A percentile compares a stretch with the other conserved stretches of the same genome.
phyloP scores from a whole-genome alignment of 345 rosid species.

The Mercurialis annua region DNA sequence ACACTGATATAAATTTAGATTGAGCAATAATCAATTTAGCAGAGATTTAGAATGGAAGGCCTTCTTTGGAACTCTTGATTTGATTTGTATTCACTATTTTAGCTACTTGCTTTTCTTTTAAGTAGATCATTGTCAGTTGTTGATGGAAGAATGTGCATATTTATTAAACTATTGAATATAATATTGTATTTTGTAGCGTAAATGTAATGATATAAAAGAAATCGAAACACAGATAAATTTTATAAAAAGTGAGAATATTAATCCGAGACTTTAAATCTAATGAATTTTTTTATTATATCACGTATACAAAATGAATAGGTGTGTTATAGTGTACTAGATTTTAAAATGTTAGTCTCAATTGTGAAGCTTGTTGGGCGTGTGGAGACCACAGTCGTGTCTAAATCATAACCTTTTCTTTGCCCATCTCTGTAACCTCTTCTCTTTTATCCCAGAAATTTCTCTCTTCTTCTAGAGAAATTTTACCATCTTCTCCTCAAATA shows the following conservation, averaged over 20 bases:
- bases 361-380: constrained; percentile 10
- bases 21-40: too few relatives aligned
- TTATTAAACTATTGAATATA: too few relatives aligned
- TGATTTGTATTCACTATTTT: not conserved
- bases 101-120: not conserved
- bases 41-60: not conserved
- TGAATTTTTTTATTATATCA: too few relatives aligned
- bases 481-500: not conserved
- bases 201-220: too few relatives aligned
- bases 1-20: not conserved
- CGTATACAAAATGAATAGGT: too few relatives aligned
- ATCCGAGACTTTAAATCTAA: too few relatives aligned
- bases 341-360: too few relatives aligned
- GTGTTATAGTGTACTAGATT: too few relatives aligned
- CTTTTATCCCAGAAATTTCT: not conserved
- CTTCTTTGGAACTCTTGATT: not conserved
- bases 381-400: constrained; percentile 63
- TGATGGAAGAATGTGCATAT: not conserved
- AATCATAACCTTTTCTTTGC: constrained; percentile 52
- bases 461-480: constrained; percentile 8
- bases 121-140: not conserved
- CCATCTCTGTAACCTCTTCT: not conserved
- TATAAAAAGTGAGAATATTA: too few relatives aligned
- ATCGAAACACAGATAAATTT: too few relatives aligned
- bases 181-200: too few relatives aligned